Percentiles rank a stretch among this genome's conserved stretches.
phyloP scores from a whole-genome alignment of 306 rosid species.

The Lablab purpureus region DNA sequence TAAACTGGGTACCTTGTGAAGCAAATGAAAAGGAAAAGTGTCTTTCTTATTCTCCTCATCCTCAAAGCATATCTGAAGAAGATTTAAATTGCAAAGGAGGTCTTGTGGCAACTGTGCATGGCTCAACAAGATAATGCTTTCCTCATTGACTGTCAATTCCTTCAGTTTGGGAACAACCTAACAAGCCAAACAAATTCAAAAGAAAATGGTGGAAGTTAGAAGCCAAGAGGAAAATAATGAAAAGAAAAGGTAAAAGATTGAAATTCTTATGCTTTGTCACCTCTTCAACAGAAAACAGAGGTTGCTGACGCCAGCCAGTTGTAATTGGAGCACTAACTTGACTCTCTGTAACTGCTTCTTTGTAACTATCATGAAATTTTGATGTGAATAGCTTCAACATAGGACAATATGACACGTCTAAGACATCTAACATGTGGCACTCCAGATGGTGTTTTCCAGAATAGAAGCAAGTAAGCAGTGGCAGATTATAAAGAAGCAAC shows the following conservation, averaged over 20 bases:
- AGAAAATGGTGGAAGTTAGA: neutral
- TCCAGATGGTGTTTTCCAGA: neutral
- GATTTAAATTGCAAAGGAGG: neutral
- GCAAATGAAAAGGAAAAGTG: neutral
- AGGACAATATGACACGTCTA: neutral
- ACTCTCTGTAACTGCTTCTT: neutral
- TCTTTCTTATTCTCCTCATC: neutral
- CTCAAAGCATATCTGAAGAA: neutral
- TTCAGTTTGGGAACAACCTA: conserved; percentile 4
- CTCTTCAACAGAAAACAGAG: neutral
- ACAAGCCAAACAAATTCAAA: neutral
- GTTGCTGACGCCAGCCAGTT: neutral
- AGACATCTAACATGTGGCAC: neutral
- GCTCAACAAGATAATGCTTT: conserved; percentile 1
- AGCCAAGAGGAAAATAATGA: neutral
- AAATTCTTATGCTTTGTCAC: neutral
- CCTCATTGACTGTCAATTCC: neutral
- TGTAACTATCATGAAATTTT: neutral
- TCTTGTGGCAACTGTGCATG: neutral
- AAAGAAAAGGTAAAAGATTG: neutral
- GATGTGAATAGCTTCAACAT: neutral
- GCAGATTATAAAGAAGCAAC: neutral
- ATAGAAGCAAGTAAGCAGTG: neutral
- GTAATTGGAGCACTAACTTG: neutral
- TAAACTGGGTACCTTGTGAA: neutral